Percentiles rank a stretch among this genome's conserved stretches.
These are phyloP conservation scores for Tuber brumale DNA, from an alignment of 495 filamentous ascomycete genomes.

Conservation along the genomic window DNA sequence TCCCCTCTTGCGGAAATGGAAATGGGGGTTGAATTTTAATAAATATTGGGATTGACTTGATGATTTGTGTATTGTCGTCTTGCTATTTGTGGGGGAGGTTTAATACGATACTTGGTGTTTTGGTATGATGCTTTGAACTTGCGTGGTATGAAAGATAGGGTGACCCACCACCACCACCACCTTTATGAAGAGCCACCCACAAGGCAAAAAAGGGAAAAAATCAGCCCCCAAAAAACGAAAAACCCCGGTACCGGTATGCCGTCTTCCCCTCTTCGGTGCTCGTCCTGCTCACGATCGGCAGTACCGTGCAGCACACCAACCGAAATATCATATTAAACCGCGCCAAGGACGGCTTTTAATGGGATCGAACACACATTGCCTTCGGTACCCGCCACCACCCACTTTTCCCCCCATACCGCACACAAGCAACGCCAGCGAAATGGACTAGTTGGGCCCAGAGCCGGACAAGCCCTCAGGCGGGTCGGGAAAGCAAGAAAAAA, in stretches of 20 bases:
- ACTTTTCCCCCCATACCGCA: too few species aligned
- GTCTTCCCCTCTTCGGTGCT: not conserved
- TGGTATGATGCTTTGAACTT: not conserved
- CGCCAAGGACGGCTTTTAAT: not conserved
- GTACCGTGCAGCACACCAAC: not conserved
- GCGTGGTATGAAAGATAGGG: not conserved
- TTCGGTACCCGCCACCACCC: not conserved
- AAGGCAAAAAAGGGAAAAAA: not conserved
- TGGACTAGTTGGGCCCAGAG: not conserved
- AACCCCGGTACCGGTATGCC: not conserved
- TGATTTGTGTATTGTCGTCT: not conserved
- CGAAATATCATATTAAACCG: not conserved
- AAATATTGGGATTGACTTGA: not conserved
- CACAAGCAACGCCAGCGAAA: not conserved
- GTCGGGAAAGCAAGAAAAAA: not conserved
- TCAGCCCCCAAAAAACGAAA: not conserved
- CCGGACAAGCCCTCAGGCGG: not conserved
- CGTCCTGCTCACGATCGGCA: not conserved
- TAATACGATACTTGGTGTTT: not conserved
- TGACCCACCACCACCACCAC: not conserved
- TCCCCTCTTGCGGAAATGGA: not conserved
- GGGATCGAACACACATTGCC: not conserved
- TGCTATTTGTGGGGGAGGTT: not conserved
- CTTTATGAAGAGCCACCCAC: not conserved
- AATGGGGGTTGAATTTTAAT: not conserved